phyloP scores from a whole-genome alignment of 441 rosid species.

The Gossypium laxum region DNA sequence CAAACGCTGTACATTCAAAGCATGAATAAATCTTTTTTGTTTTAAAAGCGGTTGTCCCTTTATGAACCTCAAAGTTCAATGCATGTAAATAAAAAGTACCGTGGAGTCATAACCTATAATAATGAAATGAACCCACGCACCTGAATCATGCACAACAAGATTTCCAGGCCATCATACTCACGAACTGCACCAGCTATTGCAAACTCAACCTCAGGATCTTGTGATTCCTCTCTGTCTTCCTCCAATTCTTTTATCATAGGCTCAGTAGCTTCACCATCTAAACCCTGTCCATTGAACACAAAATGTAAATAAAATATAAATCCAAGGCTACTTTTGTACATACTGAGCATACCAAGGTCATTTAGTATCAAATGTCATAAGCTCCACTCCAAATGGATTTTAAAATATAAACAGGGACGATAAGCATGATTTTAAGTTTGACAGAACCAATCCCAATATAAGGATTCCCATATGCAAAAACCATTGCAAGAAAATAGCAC shows the following conservation, averaged over 20 bases:
- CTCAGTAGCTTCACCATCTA: constrained; percentile 99
- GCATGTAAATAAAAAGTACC: neutral
- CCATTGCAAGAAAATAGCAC: neutral
- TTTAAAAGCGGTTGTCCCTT: neutral
- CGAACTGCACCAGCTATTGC: constrained; percentile 98
- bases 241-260: constrained; percentile 99
- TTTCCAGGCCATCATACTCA: constrained; percentile 87
- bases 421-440: neutral
- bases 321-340: neutral
- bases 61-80: neutral
- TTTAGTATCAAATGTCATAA: neutral
- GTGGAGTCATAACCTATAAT: neutral
- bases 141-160: constrained; percentile 89
- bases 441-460: neutral
- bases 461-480: neutral
- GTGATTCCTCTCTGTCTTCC: constrained; percentile 99
- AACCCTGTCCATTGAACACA: constrained; percentile 49
- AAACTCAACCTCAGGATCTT: constrained; percentile 98
- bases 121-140: constrained; percentile 30
- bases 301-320: neutral
- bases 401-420: neutral
- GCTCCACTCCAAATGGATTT: neutral
- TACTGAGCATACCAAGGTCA: neutral
- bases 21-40: neutral
- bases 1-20: constrained; percentile 47